These are phyloP conservation scores for Hebeloma cylindrosporum DNA, from an alignment of 768 basidiomycete species.

Conservation along the genomic window DNA sequence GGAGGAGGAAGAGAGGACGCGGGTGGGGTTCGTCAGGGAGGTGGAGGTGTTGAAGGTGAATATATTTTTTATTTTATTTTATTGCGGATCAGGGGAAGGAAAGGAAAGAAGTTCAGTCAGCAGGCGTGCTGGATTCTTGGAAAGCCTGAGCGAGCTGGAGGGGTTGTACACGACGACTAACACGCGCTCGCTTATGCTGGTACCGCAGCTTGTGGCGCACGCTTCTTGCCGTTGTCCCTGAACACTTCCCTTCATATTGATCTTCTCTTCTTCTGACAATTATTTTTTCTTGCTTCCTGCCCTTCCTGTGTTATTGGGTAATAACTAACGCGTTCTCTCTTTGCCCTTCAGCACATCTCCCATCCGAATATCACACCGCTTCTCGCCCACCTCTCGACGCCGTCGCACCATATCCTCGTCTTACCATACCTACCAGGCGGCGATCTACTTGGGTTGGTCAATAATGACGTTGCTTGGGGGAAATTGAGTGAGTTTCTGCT, in stretches of 20 bases:
- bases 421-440: slow-evolving; percentile 77
- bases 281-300: too few relatives aligned
- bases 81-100: slow-evolving; percentile 3
- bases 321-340: slow-evolving; percentile 6
- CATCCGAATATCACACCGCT: slow-evolving; percentile 80
- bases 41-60: slow-evolving; percentile 80
- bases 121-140: too few relatives aligned
- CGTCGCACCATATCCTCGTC: slow-evolving; percentile 74
- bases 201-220: too few relatives aligned
- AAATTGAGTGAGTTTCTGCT: slow-evolving; percentile 31
- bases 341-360: slow-evolving; percentile 59
- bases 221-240: too few relatives aligned
- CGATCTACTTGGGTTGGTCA: slow-evolving; percentile 77
- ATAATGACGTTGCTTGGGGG: slow-evolving; percentile 49
- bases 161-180: too few relatives aligned
- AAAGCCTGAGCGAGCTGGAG: too few relatives aligned
- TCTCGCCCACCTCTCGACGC: slow-evolving; percentile 67
- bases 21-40: slow-evolving; percentile 78
- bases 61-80: slow-evolving; percentile 17
- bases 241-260: too few relatives aligned
- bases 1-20: slow-evolving; percentile 64
- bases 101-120: too few relatives aligned
- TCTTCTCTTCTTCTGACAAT: too few relatives aligned
- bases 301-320: background rate
- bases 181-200: too few relatives aligned